Evolutionary conservation across 139 green algal genomes (phyloP).

Genomic region (Chlamydomonas asymmetrica): DNA sequence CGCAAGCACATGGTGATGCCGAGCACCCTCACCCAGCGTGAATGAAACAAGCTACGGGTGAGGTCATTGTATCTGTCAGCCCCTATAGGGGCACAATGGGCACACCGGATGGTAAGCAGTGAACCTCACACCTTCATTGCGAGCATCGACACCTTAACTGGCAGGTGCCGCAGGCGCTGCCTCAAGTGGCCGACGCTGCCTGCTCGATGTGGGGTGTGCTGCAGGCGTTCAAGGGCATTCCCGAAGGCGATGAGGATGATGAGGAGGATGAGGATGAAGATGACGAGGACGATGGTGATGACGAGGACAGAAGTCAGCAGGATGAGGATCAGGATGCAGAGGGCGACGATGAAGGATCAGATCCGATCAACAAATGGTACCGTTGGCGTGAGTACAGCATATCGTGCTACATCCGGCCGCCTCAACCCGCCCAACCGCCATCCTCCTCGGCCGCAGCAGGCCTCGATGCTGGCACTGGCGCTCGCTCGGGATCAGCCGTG

Average conservation of each 20-base stretch:
- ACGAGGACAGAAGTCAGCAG: background rate
- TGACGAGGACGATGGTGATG: background rate
- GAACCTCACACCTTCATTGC: too few species aligned
- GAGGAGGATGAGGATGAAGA: conserved; percentile 11
- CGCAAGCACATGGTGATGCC: too few species aligned
- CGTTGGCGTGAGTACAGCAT: conserved; percentile 35
- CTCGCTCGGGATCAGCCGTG: background rate
- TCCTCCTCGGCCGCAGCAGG: background rate
- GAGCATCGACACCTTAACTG: too few species aligned
- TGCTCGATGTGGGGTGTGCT: too few species aligned
- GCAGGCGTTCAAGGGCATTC: background rate
- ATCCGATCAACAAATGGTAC: too few species aligned
- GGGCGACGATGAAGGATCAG: background rate
- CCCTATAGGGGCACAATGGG: too few species aligned
- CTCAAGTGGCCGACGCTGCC: too few species aligned
- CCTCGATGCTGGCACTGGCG: background rate
- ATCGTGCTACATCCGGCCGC: conserved; percentile 45
- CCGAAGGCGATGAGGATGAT: conserved; percentile 1
- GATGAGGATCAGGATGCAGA: background rate
- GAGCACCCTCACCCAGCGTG: too few species aligned
- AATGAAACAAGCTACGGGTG: too few species aligned
- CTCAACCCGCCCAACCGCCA: background rate
- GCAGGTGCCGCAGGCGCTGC: too few species aligned
- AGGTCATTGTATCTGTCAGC: too few species aligned
- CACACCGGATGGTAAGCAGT: too few species aligned